Evolutionary conservation across 768 basidiomycete species (phyloP).

Genomic region (Chalciporus sphaerocephalus): DNA sequence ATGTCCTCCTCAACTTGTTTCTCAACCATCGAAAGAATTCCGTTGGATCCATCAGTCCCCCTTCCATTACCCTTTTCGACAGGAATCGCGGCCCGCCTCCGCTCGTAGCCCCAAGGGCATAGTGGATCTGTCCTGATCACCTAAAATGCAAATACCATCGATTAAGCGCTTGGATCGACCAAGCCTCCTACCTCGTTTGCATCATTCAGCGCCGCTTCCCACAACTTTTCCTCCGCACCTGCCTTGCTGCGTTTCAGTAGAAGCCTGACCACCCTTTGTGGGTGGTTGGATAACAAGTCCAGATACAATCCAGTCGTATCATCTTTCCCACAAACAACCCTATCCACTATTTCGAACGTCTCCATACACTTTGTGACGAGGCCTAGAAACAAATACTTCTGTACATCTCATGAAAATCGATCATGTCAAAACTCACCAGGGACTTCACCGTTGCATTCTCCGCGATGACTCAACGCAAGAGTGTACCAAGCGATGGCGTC

Average conservation of each 20-base stretch:
- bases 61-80: not conserved
- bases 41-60: not conserved
- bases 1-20: not conserved
- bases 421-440: not conserved
- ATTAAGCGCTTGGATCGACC: not conserved
- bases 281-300: not conserved
- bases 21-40: not conserved
- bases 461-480: not conserved
- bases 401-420: not conserved
- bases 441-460: not conserved
- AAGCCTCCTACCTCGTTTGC: not conserved
- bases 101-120: not conserved
- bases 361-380: not conserved
- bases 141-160: not conserved
- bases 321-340: not conserved
- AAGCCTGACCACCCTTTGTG: not conserved
- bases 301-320: conserved; percentile 1
- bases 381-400: not conserved
- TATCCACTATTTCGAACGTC: not conserved
- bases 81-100: not conserved
- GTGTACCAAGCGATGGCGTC: not conserved
- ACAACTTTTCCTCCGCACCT: not conserved
- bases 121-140: not conserved
- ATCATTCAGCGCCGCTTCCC: conserved; percentile 4
- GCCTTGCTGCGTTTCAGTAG: conserved; percentile 5